Evolutionary conservation across 202 grass and related monocot genomes (phyloP), one percentile per base, ranked within the genome.

Genomic region (Digitaria exilis): DNA sequence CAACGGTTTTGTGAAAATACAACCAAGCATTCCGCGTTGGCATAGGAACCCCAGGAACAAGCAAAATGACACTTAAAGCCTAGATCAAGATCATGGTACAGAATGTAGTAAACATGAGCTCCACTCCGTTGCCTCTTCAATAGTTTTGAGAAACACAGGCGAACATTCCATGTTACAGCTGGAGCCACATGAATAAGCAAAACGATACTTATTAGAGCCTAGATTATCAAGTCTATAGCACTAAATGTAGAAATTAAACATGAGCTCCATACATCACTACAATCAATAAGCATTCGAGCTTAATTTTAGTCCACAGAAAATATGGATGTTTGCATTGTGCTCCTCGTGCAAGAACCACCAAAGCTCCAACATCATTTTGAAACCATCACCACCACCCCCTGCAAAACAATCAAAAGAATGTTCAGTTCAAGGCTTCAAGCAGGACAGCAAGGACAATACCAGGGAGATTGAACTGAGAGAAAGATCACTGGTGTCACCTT

Each of bases 241-340:
- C 7, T 49, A 62, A 11, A 77, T 62, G 56, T 63, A 29, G 25
- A 31, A 45, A 70, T 46, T 26, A 32, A 77, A 65, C 76, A 63
- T 22, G 75, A 78, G 75, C 42, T n/a, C 58, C 59, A 35, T 16
- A 49, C 43, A 65, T 64, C 26, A 1, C 26, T 48, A 34, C 6
- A 46, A 3, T n/a, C 32, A 78, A 78, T 2, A 48, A n/a, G 8
- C 17, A 34, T n/a, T n/a, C 19, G 24, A 50, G 21, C 26, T 35
- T 6, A 54, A 41, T 32, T 62, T 65, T 25, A 50, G 57, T 60
- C 57, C 28, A 26, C 28, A 65, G 7, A 37, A 50, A 11, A 34
- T 28, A 65, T 15, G 22, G 25, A 49, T 65, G 50, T 21, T 4
- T 37, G 21, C 44, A 79, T 65, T 56, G 2, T 45, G 50, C 30